phyloP scores from a whole-genome alignment of 2,329 filamentous ascomycete species.

The Botrytis hyacinthi region DNA sequence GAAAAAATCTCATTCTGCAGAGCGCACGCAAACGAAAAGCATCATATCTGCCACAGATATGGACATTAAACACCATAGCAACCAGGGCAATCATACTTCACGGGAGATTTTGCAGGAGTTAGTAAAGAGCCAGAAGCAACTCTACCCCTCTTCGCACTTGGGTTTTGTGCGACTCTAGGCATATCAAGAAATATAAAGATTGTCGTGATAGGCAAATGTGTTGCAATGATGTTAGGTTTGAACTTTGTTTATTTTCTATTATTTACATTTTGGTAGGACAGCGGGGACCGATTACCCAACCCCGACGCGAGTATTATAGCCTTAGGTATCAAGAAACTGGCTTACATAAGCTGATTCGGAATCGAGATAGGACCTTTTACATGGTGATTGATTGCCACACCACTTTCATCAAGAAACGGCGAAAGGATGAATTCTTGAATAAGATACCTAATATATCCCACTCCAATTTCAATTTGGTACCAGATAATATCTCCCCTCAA shows the following conservation, averaged over 20 bases:
- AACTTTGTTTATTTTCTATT: slow-evolving; percentile 20
- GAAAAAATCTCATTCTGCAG: not conserved
- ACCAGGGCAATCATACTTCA: slow-evolving; percentile 35
- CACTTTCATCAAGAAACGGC: not conserved
- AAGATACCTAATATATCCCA: not conserved
- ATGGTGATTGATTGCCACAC: not conserved
- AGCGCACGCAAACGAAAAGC: slow-evolving; percentile 1
- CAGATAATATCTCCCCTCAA: not conserved
- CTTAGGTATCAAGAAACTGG: not conserved
- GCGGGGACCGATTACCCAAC: not conserved
- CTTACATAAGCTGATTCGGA: not conserved
- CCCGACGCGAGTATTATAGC: not conserved
- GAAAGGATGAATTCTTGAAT: not conserved
- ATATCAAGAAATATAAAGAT: slow-evolving; percentile 39
- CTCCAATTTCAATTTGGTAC: not conserved
- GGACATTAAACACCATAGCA: slow-evolving; percentile 13
- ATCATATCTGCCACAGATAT: slow-evolving; percentile 13
- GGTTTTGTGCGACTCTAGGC: slow-evolving; percentile 54
- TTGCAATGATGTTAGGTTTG: not conserved
- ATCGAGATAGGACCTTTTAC: not conserved
- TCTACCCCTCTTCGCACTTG: slow-evolving; percentile 42
- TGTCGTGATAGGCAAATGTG: not conserved
- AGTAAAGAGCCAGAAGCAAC: slow-evolving; percentile 42
- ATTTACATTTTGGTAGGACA: slow-evolving; percentile 14
- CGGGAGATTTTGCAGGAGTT: slow-evolving; percentile 39